These are phyloP conservation scores for Sclerotinia minor DNA, from an alignment of 2,329 filamentous ascomycete genomes.

Conservation along the genomic window DNA sequence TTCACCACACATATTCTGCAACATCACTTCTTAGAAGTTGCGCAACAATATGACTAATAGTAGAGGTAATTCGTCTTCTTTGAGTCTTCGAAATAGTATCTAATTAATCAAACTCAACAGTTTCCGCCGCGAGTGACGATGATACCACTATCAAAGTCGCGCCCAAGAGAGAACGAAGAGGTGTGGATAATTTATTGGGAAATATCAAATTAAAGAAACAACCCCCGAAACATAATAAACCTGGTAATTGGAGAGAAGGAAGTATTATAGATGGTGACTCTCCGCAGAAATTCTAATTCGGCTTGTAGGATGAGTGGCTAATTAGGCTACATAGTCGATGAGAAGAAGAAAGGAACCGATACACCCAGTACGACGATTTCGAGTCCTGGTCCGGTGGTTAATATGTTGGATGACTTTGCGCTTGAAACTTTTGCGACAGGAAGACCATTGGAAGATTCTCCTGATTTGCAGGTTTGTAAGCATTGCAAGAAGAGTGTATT, in stretches of 20 bases:
- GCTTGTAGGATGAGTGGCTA: slow-evolving; percentile 7
- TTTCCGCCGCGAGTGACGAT: slow-evolving; percentile 46
- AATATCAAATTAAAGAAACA: slow-evolving; percentile 64
- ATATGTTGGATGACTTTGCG: slow-evolving; percentile 72
- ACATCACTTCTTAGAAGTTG: neutral
- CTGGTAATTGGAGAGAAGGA: slow-evolving; percentile 72
- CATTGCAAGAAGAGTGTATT: slow-evolving; percentile 90
- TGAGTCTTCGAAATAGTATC: neutral
- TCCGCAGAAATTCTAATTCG: neutral
- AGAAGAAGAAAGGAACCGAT: slow-evolving; percentile 55
- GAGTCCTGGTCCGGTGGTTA: slow-evolving; percentile 58
- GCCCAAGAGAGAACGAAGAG: slow-evolving; percentile 48
- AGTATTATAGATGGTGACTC: slow-evolving; percentile 57
- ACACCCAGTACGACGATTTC: slow-evolving; percentile 46
- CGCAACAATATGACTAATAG: slow-evolving; percentile 15
- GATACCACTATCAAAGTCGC: slow-evolving; percentile 64
- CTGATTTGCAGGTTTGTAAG: slow-evolving; percentile 83
- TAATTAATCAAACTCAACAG: slow-evolving; percentile 21
- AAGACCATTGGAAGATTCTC: slow-evolving; percentile 74
- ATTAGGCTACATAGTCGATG: slow-evolving; percentile 44
- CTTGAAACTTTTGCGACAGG: slow-evolving; percentile 80
- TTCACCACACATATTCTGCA: slow-evolving; percentile 6
- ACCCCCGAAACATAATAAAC: slow-evolving; percentile 61
- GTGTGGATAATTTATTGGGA: slow-evolving; percentile 47
- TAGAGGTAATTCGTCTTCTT: neutral